A percentile compares a stretch with the other conserved stretches of the same genome.
These are phyloP conservation scores for Polyporus tsugae DNA, from an alignment of 1,284 basidiomycete genomes.

Conservation along the genomic window DNA sequence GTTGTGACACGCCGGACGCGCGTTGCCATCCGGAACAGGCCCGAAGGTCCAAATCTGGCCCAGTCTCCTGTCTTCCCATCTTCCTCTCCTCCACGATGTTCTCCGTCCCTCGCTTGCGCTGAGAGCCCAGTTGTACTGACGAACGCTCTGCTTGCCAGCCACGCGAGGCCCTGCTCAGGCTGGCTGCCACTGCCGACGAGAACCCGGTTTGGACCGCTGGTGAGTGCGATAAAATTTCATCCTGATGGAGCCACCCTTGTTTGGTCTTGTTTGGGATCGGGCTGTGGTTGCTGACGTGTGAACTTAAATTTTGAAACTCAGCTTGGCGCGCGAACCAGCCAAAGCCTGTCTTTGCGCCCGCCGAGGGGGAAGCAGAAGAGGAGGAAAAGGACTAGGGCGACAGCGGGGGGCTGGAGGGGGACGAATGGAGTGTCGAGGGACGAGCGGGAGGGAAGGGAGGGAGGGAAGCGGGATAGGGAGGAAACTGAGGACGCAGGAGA, in stretches of 20 bases:
- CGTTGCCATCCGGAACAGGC: constrained; percentile 39
- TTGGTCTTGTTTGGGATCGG: constrained; percentile 55
- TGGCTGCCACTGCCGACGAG: constrained; percentile 76
- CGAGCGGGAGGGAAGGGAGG: constrained; percentile 34
- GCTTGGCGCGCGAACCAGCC: constrained; percentile 86
- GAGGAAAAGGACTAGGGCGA: constrained; percentile 56
- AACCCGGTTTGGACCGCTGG: constrained; percentile 87
- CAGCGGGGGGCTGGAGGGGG: constrained; percentile 23
- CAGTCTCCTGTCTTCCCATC: constrained; percentile 35
- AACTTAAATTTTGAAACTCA: constrained; percentile 66
- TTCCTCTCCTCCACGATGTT: constrained; percentile 31
- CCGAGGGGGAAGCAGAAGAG: constrained; percentile 59
- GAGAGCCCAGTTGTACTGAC: constrained; percentile 29
- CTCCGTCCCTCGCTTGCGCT: constrained; percentile 19
- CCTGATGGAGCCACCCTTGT: constrained; percentile 43
- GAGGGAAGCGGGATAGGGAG: constrained; percentile 37
- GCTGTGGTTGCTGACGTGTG: constrained; percentile 69
- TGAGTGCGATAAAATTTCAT: constrained; percentile 50
- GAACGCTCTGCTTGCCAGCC: constrained; percentile 65
- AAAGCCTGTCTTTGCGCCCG: constrained; percentile 74
- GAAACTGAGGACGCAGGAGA: constrained; percentile 69
- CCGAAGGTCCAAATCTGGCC: constrained; percentile 31
- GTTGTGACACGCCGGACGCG: constrained; percentile 36
- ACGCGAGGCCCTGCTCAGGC: constrained; percentile 94
- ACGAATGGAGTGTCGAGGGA: constrained; percentile 27